Conservation (phyloP, 2,329 filamentous ascomycete genomes). For the Hypoxylon sp. region DNA sequence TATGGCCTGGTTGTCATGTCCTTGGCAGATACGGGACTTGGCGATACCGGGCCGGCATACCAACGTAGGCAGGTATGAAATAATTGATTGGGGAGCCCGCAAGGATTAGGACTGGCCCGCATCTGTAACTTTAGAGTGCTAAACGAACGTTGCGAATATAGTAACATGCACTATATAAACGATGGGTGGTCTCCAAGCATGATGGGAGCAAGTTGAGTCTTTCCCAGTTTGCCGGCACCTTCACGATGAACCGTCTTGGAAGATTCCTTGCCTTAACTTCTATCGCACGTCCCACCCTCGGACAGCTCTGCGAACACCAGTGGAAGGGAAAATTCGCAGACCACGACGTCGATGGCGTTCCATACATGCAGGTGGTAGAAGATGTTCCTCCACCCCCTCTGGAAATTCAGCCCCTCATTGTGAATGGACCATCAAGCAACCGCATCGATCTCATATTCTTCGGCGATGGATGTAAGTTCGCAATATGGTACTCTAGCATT, state of each 20-base stretch:
- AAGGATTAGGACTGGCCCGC: constrained; percentile 18
- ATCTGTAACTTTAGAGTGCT: constrained; percentile 27
- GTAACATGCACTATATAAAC: constrained; percentile 14
- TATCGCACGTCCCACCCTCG: constrained; percentile 26
- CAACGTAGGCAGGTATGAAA: constrained; percentile 18
- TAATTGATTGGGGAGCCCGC: constrained; percentile 22
- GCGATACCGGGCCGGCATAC: constrained; percentile 23
- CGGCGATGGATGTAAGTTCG: constrained; percentile 49
- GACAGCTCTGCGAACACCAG: constrained; percentile 50
- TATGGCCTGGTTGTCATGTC: constrained; percentile 5
- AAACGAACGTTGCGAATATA: neutral
- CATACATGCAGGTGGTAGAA: constrained; percentile 41
- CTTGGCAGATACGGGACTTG: constrained; percentile 37
- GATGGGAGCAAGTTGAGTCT: neutral
- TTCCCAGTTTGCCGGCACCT: neutral
- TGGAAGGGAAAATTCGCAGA: constrained; percentile 49
- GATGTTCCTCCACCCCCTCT: constrained; percentile 46
- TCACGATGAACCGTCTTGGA: constrained; percentile 36
- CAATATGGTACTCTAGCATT: neutral
- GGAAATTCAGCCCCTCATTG: constrained; percentile 50
- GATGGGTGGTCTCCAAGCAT: neutral
- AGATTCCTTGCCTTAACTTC: constrained; percentile 34
- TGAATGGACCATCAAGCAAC: constrained; percentile 50
- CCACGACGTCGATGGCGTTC: constrained; percentile 41
- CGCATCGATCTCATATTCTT: constrained; percentile 52